Evolutionary conservation across 257 asterid species (phyloP), one percentile per base, ranked within the genome.

Genomic region (Linaria vulgaris): DNA sequence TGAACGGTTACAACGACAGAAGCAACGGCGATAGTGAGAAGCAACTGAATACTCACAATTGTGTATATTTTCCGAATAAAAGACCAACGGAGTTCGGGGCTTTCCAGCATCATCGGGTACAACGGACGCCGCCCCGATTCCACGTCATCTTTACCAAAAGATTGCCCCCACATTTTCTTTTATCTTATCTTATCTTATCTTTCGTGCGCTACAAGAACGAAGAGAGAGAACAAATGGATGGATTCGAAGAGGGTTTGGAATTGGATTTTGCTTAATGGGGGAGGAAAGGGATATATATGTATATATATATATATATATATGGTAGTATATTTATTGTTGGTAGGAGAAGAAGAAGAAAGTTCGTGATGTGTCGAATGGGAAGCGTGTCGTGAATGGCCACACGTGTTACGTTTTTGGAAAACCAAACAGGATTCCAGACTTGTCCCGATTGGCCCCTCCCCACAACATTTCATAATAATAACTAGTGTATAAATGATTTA

Each of bases 21-120:
- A 7, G 83, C 95, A 12, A 85, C 84, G 0, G 83, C 97, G 21
- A 85, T 70, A 0, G 96, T 87, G 58, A 82, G 76, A 64, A 85
- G 83, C 74, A 90, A 72, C 56, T 87, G 97, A 23, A 90, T 47
- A 23, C 77, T 69, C 19, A 90, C 61, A 1, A 90, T 85, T 0
- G 80, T 34, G 52, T 90, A 90, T 6, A 90, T 76, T 72, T 90
- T 90, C 56, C 96, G 78, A 37, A 87, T 87, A 39, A 90, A 90
- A 15, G 88, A 79, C 97, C 97, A 90, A 45, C 96, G 81, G 51
- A 87, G 78, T 60, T 83, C 76, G 0, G 95, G 91, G 43, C 55
- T 80, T 54, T 90, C 97, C 66, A 80, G 65, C 97, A 87, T 85
- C 72, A 64, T 73, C 65, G 94, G 97, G 37, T 84, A 87, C 68